phyloP scores from a whole-genome alignment of 805 yeast species.

The Vanderwaltozyma yarrowii region DNA sequence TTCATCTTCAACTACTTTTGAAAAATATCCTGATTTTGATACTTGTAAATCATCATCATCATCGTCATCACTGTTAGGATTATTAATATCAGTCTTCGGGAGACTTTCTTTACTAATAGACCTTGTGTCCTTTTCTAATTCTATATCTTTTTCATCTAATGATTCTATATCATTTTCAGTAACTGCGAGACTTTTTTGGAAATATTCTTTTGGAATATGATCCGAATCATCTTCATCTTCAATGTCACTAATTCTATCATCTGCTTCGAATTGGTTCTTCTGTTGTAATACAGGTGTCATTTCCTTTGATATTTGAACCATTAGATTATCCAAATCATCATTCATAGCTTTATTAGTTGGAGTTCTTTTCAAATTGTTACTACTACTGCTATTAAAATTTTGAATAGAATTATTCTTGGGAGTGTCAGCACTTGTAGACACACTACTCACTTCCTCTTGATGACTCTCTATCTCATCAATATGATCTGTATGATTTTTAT shows the following conservation, averaged over 20 bases:
- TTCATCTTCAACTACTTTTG: slow-evolving; percentile 1
- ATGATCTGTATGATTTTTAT: no score
- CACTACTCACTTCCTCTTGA: neutral
- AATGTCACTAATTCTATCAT: neutral
- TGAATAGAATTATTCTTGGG: neutral
- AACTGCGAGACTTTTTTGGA: slow-evolving; percentile 1
- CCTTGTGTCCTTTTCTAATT: no score
- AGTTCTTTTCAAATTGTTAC: neutral
- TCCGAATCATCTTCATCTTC: slow-evolving; percentile 1
- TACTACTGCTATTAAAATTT: no score
- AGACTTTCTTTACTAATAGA: no score
- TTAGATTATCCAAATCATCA: slow-evolving; percentile 23
- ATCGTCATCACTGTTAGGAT: neutral
- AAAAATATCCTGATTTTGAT: neutral
- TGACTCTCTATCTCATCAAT: neutral
- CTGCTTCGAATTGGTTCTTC: slow-evolving; percentile 3
- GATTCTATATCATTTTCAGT: neutral
- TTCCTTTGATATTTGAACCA: slow-evolving; percentile 26
- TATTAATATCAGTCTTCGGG: no score
- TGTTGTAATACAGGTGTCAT: slow-evolving; percentile 18
- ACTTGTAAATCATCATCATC: slow-evolving; percentile 3
- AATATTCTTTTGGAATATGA: slow-evolving; percentile 3
- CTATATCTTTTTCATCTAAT: no score
- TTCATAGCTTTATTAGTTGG: slow-evolving; percentile 12
- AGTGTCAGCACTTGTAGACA: neutral